Evolutionary conservation across 2,329 filamentous ascomycete species (phyloP), one percentile per base, ranked within the genome.

Genomic region (Hymenoscyphus albidus): DNA sequence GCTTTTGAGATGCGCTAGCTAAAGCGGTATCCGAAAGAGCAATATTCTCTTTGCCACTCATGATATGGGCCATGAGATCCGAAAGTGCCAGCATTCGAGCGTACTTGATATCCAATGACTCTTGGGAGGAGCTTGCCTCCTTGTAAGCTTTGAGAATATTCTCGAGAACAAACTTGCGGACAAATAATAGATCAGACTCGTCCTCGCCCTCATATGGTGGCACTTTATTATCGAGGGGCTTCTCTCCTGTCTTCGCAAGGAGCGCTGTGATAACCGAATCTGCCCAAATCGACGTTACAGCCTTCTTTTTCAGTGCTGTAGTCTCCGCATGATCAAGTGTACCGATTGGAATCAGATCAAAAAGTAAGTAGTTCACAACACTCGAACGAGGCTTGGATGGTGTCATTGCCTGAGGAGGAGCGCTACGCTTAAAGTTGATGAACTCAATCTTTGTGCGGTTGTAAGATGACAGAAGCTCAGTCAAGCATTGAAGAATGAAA

Each of bases 401-500:
- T 1, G 95, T 98, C 67, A 77, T 75, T 12, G 89, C 89, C 70
- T 92, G 89, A 56, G 92, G 84, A 58, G 94, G 92, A 6, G 92
- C 89, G 74, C 93, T 97, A 66, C 94, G 89, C 70, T 96, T 98
- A 80, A 97, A 99, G 77, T 97, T 98, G 80, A 99, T 97, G 75
- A 99, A 98, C 75, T 99, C 96, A 55, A 99, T 87, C 82, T 99
- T 99, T 9, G 93, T 92, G 62, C 93, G 88, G 71, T 93, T 97
- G 79, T 98, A 99, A 73, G 90, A 96, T 64, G 91, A 88, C 14
- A 99, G 82, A 14, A 99, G 85, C 77, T 99, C 95, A 0, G 92
- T 89, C 48, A 99, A 81, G 73, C 93, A 97, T 74, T 95, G 93
- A 39, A 99, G 84, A 61, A 99, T 80, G 80, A 98, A 97, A 79